Evolutionary conservation across 179 eudicot genomes (phyloP).

Genomic region (Beta lomatogona): DNA sequence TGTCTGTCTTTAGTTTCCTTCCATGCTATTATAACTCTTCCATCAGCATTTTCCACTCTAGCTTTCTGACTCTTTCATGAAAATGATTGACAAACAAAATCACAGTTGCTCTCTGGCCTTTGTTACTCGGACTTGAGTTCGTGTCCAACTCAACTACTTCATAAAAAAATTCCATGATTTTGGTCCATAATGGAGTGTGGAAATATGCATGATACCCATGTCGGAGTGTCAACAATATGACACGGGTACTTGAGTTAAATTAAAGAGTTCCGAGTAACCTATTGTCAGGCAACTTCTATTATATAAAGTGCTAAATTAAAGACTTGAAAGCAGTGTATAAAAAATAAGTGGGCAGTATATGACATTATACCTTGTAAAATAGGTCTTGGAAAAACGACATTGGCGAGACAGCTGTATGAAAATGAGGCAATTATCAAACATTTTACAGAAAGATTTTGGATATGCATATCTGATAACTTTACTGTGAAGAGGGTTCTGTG

Average conservation of each 20-base stretch:
- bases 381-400: conserved; percentile 40
- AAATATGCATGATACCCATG: too few species aligned
- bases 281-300: not conserved
- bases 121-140: too few species aligned
- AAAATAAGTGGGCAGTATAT: not conserved
- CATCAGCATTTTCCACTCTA: not conserved
- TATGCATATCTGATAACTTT: conserved; percentile 32
- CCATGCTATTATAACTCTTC: not conserved
- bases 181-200: too few species aligned
- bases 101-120: too few species aligned
- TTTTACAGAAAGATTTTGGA: conserved; percentile 27
- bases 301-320: not conserved
- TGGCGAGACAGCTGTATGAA: conserved; percentile 29
- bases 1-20: not conserved
- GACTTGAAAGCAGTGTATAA: not conserved
- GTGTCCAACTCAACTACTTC: too few species aligned
- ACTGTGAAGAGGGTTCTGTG: conserved; percentile 23
- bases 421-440: conserved; percentile 3
- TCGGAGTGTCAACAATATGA: too few species aligned
- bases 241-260: too few species aligned
- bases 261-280: not conserved
- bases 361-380: conserved; percentile 5
- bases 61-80: too few species aligned
- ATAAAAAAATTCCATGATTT: too few species aligned
- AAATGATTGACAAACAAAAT: too few species aligned